Conservation (phyloP, 2,329 filamentous ascomycete genomes). For the Raffaelea albimanens region DNA sequence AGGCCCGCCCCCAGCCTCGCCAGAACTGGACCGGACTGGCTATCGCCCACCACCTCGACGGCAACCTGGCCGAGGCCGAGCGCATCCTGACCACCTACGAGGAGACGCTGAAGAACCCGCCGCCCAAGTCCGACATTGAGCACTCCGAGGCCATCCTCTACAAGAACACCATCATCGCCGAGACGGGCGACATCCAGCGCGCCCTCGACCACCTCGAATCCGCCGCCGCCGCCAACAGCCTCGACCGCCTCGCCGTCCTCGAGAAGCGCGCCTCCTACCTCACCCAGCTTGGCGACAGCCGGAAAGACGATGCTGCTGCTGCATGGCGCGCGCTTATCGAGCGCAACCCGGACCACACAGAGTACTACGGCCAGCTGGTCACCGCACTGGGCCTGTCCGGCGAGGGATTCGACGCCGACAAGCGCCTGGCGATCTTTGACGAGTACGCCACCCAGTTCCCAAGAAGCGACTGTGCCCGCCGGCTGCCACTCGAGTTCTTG, state of each 20-base stretch:
- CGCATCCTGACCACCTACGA: conserved; percentile 87
- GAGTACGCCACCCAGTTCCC: conserved; percentile 74
- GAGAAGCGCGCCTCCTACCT: conserved; percentile 83
- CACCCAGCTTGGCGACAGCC: conserved; percentile 51
- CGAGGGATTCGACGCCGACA: conserved; percentile 38
- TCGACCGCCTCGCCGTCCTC: conserved; percentile 77
- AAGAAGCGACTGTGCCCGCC: conserved; percentile 73
- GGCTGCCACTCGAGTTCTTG: conserved; percentile 84
- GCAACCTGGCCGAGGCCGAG: conserved; percentile 77
- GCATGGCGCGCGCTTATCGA: conserved; percentile 76
- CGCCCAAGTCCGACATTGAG: conserved; percentile 72
- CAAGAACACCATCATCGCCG: conserved; percentile 90
- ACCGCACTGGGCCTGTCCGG: conserved; percentile 39
- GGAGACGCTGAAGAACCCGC: conserved; percentile 76
- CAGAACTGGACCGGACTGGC: conserved; percentile 98
- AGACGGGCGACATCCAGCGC: conserved; percentile 71
- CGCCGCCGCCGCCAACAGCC: conserved; percentile 63
- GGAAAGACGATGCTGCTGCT: conserved; percentile 69
- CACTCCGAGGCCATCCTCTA: conserved; percentile 92
- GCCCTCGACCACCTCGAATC: conserved; percentile 80
- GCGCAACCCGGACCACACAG: conserved; percentile 77
- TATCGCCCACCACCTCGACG: conserved; percentile 84
- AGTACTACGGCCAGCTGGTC: conserved; percentile 74
- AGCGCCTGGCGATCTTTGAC: conserved; percentile 61
- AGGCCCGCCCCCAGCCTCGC: conserved; percentile 68